Evolutionary conservation across 768 basidiomycete species (phyloP).

Genomic region (Hericium erinaceus): DNA sequence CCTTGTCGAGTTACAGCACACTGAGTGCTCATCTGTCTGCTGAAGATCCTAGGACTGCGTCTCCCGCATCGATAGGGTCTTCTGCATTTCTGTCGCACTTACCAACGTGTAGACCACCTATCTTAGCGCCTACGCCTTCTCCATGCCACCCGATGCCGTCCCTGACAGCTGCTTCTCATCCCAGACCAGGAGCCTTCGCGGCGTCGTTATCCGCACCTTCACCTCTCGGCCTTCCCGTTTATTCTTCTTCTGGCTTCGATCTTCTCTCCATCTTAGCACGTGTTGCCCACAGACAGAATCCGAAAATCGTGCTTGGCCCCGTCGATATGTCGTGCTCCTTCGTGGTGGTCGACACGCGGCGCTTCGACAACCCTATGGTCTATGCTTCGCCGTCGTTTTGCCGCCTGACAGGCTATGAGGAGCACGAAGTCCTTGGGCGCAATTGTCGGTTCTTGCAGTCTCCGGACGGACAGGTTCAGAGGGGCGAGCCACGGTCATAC

Average conservation of each 20-base stretch:
- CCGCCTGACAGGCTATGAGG: conserved; percentile 63
- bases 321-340: conserved; percentile 93
- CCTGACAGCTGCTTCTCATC: not conserved
- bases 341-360: conserved; percentile 75
- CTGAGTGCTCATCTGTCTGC: not conserved
- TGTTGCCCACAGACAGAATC: conserved; percentile 65
- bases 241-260: conserved; percentile 89
- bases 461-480: conserved; percentile 49
- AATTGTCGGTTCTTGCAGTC: conserved; percentile 91
- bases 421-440: conserved; percentile 71
- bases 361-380: conserved; percentile 79
- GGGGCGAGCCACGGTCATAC: conserved; percentile 45
- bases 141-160: not conserved
- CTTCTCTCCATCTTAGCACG: conserved; percentile 73
- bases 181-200: not conserved
- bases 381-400: conserved; percentile 86
- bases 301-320: conserved; percentile 73
- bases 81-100: not conserved
- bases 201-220: conserved; percentile 17
- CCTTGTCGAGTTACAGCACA: not conserved
- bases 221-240: conserved; percentile 45
- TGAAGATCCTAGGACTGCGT: not conserved
- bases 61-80: not conserved
- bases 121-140: not conserved
- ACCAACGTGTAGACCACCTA: not conserved